Percentiles rank a stretch among this genome's conserved stretches.
These are phyloP conservation scores for Coriolopsis trogii DNA, from an alignment of 1,284 basidiomycete genomes.

Conservation along the genomic window DNA sequence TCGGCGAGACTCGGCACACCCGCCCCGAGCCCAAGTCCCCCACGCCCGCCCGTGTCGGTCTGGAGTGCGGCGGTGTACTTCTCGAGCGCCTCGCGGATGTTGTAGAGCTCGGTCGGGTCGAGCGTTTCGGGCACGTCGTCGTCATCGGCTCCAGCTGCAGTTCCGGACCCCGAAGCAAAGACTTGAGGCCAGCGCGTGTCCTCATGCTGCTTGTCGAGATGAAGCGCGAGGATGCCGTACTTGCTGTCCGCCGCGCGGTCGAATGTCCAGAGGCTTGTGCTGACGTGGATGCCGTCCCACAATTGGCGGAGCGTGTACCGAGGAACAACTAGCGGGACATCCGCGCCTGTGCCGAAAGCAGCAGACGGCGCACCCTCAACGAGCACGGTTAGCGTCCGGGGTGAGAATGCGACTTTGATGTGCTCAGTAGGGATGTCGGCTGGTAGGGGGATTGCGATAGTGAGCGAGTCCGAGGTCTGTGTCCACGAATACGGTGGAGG, in stretches of 20 bases:
- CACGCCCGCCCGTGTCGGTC: conserved; percentile 57
- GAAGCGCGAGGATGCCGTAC: conserved; percentile 76
- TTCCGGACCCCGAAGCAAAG: conserved; percentile 47
- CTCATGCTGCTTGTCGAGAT: conserved; percentile 82
- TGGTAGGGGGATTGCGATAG: conserved; percentile 82
- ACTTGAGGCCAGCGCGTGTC: conserved; percentile 86
- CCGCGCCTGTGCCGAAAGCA: neutral
- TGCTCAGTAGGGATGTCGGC: conserved; percentile 62
- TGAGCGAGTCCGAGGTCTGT: conserved; percentile 82
- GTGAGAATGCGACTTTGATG: conserved; percentile 71
- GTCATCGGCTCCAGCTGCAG: conserved; percentile 35
- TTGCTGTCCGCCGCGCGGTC: conserved; percentile 70
- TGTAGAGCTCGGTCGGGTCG: conserved; percentile 79
- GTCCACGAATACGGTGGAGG: conserved; percentile 90
- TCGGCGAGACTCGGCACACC: conserved; percentile 78
- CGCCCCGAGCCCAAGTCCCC: conserved; percentile 58
- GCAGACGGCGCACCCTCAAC: conserved; percentile 42
- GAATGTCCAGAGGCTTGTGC: conserved; percentile 87
- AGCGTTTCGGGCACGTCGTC: conserved; percentile 88
- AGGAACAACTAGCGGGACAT: conserved; percentile 45
- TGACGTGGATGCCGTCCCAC: conserved; percentile 76
- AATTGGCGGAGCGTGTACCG: conserved; percentile 65
- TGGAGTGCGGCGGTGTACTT: conserved; percentile 77
- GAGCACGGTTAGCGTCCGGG: conserved; percentile 66
- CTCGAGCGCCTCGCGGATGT: conserved; percentile 80